Evolutionary conservation across 805 yeast genomes (phyloP).

Genomic region (Cyberlindnera sargentensis): DNA sequence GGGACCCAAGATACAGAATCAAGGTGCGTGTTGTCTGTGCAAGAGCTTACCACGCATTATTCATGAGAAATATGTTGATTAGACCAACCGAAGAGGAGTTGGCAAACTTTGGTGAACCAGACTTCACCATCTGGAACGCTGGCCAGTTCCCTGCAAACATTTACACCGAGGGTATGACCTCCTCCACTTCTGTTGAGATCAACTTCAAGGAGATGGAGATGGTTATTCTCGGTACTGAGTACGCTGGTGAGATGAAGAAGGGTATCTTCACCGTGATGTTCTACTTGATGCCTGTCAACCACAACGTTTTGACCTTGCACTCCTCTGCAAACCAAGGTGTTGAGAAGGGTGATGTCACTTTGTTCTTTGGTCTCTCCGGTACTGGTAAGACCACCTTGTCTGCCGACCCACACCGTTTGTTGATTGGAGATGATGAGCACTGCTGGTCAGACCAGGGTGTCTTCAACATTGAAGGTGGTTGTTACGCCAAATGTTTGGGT

Average conservation of each 20-base stretch:
- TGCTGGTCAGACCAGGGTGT: constrained; percentile 99
- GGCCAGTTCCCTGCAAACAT: constrained; percentile 98
- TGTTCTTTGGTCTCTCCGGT: constrained; percentile 95
- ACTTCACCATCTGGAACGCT: constrained; percentile 96
- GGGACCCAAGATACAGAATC: constrained; percentile 97
- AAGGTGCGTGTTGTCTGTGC: constrained; percentile 96
- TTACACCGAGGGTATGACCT: constrained; percentile 95
- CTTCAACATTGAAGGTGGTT: constrained; percentile 98
- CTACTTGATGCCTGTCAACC: constrained; percentile 93
- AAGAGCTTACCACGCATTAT: constrained; percentile 95
- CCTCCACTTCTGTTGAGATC: constrained; percentile 90
- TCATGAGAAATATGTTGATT: constrained; percentile 97
- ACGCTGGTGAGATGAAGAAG: constrained; percentile 99
- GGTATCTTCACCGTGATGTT: constrained; percentile 99
- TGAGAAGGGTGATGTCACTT: constrained; percentile 76
- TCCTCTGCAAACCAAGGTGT: constrained; percentile 92
- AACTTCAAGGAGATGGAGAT: constrained; percentile 97
- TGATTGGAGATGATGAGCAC: constrained; percentile 98
- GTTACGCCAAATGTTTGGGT: constrained; percentile 96
- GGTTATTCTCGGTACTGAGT: constrained; percentile 97
- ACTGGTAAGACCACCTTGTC: constrained; percentile 97
- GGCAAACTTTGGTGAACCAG: constrained; percentile 90
- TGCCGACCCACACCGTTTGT: constrained; percentile 89
- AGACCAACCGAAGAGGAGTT: constrained; percentile 90
- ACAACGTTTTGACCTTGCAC: constrained; percentile 87